Percentiles rank a stretch among this genome's conserved stretches.
Conservation (phyloP, 2,329 filamentous ascomycete species). For the Colletotrichum lindemuthianum region DNA sequence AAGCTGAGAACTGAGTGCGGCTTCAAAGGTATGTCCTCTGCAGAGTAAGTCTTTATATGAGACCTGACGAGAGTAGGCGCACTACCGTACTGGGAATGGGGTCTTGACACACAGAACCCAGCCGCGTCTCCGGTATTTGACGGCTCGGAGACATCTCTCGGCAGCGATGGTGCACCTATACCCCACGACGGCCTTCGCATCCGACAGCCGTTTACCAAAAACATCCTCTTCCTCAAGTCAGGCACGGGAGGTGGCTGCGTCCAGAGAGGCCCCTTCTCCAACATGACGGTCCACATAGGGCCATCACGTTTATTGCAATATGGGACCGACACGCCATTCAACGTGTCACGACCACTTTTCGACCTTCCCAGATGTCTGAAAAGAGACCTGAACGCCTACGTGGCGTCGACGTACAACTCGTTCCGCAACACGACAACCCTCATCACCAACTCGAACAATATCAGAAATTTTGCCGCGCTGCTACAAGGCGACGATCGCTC, state of each 20-base stretch:
- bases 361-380: slow-evolving; percentile 56
- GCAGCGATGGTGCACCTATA: slow-evolving; percentile 50
- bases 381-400: slow-evolving; percentile 46
- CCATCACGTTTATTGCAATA: slow-evolving; percentile 39
- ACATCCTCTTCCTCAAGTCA: slow-evolving; percentile 47
- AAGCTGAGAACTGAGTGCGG: slow-evolving; percentile 34
- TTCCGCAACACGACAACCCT: slow-evolving; percentile 43
- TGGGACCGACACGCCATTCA: slow-evolving; percentile 36
- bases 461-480: slow-evolving; percentile 45
- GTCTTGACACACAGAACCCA: slow-evolving; percentile 39
- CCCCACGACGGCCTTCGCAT: slow-evolving; percentile 39
- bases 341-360: slow-evolving; percentile 41
- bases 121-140: slow-evolving; percentile 51
- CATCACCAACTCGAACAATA: slow-evolving; percentile 42
- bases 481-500: slow-evolving; percentile 48
- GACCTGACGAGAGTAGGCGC: slow-evolving; percentile 4
- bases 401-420: slow-evolving; percentile 38
- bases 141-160: slow-evolving; percentile 50
- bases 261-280: slow-evolving; percentile 48
- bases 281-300: slow-evolving; percentile 52
- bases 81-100: slow-evolving; percentile 38
- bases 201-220: slow-evolving; percentile 29
- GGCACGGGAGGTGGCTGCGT: slow-evolving; percentile 61
- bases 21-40: slow-evolving; percentile 33
- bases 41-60: fast-evolving